Evolutionary conservation across 495 filamentous ascomycete genomes (phyloP).

Genomic region (Hypoxylon perforatum): DNA sequence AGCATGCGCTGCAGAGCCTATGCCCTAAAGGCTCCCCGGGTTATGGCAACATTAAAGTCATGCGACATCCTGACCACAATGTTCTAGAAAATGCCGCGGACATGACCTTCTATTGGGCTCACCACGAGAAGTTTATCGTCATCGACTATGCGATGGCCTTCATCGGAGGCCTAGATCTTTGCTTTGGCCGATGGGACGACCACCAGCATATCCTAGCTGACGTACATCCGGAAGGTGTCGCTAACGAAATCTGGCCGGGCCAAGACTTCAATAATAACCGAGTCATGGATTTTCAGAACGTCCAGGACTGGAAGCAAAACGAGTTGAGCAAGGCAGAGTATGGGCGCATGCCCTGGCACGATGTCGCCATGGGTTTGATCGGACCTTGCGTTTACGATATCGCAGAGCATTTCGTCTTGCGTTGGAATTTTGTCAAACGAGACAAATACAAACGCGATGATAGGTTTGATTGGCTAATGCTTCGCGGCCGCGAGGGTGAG

Average conservation of each 20-base stretch:
- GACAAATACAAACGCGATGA: constrained; percentile 95
- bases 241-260: constrained; percentile 89
- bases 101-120: constrained; percentile 98
- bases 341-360: constrained; percentile 98
- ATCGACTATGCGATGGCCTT: constrained; percentile 92
- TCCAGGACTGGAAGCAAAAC: constrained; percentile 91
- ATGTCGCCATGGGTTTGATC: constrained; percentile 89
- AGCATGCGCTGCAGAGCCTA: constrained; percentile 82
- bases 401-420: constrained; percentile 92
- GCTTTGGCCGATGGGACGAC: constrained; percentile 92
- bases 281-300: constrained; percentile 93
- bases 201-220: constrained; percentile 88
- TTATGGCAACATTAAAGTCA: constrained; percentile 84
- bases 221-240: constrained; percentile 84
- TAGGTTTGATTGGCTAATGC: constrained; percentile 81
- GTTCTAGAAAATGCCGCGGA: constrained; percentile 92
- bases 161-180: constrained; percentile 94
- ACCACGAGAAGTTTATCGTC: constrained; percentile 96
- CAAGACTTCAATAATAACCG: constrained; percentile 97
- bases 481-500: constrained; percentile 81
- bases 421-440: constrained; percentile 97
- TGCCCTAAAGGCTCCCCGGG: constrained; percentile 84
- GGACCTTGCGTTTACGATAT: constrained; percentile 94
- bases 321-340: constrained; percentile 92
- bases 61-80: constrained; percentile 97